Evolutionary conservation across 768 basidiomycete species (phyloP).

Genomic region (Tricholoma hemisulphureum): DNA sequence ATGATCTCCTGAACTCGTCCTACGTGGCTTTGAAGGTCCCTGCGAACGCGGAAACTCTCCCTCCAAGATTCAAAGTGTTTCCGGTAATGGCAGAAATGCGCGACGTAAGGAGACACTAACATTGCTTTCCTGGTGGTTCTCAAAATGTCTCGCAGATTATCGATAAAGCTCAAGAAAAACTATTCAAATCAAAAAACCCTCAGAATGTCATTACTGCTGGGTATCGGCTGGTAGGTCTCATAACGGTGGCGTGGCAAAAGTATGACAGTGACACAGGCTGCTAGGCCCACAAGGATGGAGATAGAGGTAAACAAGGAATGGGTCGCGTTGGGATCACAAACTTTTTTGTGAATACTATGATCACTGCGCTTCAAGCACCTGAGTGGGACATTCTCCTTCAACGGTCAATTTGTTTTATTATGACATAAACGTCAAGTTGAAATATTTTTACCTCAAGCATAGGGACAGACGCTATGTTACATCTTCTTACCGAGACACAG

Average conservation of each 20-base stretch:
- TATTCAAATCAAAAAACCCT: slow-evolving; percentile 44
- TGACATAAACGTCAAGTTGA: not conserved
- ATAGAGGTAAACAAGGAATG: slow-evolving; percentile 39
- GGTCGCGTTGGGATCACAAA: slow-evolving; percentile 50
- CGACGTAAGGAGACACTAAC: slow-evolving; percentile 40
- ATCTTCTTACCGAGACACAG: slow-evolving; percentile 73
- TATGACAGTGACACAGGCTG: not conserved
- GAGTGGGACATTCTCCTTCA: slow-evolving; percentile 68
- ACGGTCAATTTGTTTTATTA: slow-evolving; percentile 41
- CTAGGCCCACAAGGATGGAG: slow-evolving; percentile 33
- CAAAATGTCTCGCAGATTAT: slow-evolving; percentile 44
- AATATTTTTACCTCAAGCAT: slow-evolving; percentile 46
- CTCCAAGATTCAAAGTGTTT: slow-evolving; percentile 25
- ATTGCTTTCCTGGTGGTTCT: not conserved
- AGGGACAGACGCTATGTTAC: slow-evolving; percentile 73
- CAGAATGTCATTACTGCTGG: slow-evolving; percentile 66
- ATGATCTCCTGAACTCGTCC: slow-evolving; percentile 41
- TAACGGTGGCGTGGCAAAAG: not conserved
- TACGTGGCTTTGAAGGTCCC: slow-evolving; percentile 41
- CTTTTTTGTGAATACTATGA: slow-evolving; percentile 70
- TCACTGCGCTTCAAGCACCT: slow-evolving; percentile 59
- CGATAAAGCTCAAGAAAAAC: slow-evolving; percentile 55
- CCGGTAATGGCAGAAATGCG: slow-evolving; percentile 50
- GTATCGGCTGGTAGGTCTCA: slow-evolving; percentile 55
- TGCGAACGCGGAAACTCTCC: slow-evolving; percentile 4